Conservation (phyloP, 805 yeast genomes). For the Cyberlindnera euphorbiae region DNA sequence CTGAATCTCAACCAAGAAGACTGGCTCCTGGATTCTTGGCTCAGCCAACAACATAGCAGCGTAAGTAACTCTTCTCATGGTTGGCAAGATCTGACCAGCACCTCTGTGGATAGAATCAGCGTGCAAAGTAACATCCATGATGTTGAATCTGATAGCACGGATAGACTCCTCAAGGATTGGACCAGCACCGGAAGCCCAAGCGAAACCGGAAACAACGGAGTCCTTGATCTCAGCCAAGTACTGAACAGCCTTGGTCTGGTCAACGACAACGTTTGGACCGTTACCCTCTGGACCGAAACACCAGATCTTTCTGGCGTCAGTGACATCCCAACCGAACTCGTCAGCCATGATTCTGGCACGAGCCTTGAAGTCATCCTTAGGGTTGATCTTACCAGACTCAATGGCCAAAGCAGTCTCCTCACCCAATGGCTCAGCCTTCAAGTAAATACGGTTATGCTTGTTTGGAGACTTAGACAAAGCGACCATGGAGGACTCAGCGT, state of each 20-base stretch:
- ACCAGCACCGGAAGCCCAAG: constrained; percentile 99
- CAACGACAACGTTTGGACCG: constrained; percentile 98
- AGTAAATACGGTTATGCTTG: constrained; percentile 99
- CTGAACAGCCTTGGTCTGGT: constrained; percentile 99
- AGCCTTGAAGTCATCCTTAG: constrained; percentile 97
- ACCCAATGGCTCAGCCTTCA: constrained; percentile 92
- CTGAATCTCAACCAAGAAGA: constrained; percentile 98
- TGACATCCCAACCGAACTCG: constrained; percentile 98
- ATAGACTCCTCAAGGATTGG: constrained; percentile 95
- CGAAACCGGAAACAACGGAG: constrained; percentile 99
- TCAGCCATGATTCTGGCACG: constrained; percentile 99
- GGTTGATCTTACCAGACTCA: constrained; percentile 85
- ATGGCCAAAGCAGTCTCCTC: constrained; percentile 92
- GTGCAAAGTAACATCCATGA: constrained; percentile 97
- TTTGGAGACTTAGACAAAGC: constrained; percentile 99
- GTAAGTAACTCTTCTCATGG: constrained; percentile 99
- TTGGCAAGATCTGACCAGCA: constrained; percentile 99
- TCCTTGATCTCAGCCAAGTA: constrained; percentile 98
- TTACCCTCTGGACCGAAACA: constrained; percentile 99
- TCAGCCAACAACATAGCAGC: constrained; percentile 97
- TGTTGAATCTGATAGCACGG: constrained; percentile 96
- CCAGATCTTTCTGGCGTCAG: constrained; percentile 99
- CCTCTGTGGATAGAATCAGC: constrained; percentile 99
- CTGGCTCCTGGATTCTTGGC: constrained; percentile 99
- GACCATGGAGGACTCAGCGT: constrained; percentile 86